A percentile compares a stretch with the other conserved stretches of the same genome.
These are phyloP conservation scores for Pseudogymnoascus sp. DNA, from an alignment of 2,329 filamentous ascomycete genomes.

Conservation along the genomic window DNA sequence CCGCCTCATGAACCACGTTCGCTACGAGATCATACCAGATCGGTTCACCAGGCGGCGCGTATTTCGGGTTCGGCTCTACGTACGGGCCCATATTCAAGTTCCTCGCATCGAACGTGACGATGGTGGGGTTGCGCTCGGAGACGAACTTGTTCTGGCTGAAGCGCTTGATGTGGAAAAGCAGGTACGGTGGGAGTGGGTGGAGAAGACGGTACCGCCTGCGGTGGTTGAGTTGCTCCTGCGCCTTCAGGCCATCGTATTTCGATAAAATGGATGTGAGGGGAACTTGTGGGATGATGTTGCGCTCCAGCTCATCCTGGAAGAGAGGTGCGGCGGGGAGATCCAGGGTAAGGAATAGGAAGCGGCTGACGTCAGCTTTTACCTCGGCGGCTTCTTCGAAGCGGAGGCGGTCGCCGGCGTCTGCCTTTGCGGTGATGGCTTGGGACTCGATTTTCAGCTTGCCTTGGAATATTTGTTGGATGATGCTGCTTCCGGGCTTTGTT, in stretches of 20 bases:
- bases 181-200: slow-evolving; percentile 84
- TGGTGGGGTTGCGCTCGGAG: slow-evolving; percentile 90
- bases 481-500: slow-evolving; percentile 74
- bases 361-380: slow-evolving; percentile 68
- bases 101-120: slow-evolving; percentile 88
- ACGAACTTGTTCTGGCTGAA: slow-evolving; percentile 98
- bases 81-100: slow-evolving; percentile 84
- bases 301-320: slow-evolving; percentile 90
- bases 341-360: slow-evolving; percentile 87
- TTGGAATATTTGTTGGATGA: slow-evolving; percentile 90
- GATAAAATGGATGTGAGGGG: slow-evolving; percentile 75
- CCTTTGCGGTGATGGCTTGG: slow-evolving; percentile 86
- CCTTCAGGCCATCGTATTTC: slow-evolving; percentile 86
- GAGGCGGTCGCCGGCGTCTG: slow-evolving; percentile 77
- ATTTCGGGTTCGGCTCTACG: slow-evolving; percentile 74
- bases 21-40: slow-evolving; percentile 94
- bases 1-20: slow-evolving; percentile 85
- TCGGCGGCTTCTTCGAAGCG: slow-evolving; percentile 87
- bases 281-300: slow-evolving; percentile 93
- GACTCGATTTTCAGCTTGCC: slow-evolving; percentile 87
- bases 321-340: slow-evolving; percentile 87
- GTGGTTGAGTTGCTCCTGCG: slow-evolving; percentile 84
- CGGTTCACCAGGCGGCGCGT: slow-evolving; percentile 69
- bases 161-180: slow-evolving; percentile 93
- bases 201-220: slow-evolving; percentile 83